These are phyloP conservation scores for Coccomyxa sp. DNA, from an alignment of 139 green algal species.

Conservation along the genomic window DNA sequence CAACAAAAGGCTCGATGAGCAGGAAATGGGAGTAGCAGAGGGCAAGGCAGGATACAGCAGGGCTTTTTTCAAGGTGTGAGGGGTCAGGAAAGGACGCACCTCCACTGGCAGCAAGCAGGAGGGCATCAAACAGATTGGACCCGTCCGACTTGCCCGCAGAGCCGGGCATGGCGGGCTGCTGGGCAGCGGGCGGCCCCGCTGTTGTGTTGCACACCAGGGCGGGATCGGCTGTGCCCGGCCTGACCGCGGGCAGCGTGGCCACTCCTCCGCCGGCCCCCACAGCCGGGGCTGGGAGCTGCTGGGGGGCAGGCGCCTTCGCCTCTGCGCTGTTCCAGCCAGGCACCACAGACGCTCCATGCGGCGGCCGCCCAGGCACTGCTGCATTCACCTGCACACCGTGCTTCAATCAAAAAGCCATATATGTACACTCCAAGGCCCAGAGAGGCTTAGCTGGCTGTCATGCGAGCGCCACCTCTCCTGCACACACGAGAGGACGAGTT, in stretches of 20 bases:
- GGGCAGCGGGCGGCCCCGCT: background rate
- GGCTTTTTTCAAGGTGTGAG: too few relatives aligned
- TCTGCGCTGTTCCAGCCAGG: background rate
- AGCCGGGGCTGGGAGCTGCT: background rate
- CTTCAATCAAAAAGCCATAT: too few relatives aligned
- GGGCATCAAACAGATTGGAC: conserved; percentile 72
- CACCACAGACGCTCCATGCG: background rate
- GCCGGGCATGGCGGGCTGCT: too few relatives aligned
- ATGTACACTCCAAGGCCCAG: too few relatives aligned
- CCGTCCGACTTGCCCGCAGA: conserved; percentile 17
- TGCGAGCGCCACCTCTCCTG: too few relatives aligned
- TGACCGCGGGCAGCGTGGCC: background rate
- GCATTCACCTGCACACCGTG: conserved; percentile 1
- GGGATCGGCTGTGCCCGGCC: background rate
- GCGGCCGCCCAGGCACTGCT: background rate
- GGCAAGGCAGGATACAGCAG: too few relatives aligned
- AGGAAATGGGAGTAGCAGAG: too few relatives aligned
- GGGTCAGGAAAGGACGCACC: background rate
- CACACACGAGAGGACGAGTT: too few relatives aligned
- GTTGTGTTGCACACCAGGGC: background rate
- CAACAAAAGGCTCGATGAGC: too few relatives aligned
- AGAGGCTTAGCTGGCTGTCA: too few relatives aligned
- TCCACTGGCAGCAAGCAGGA: conserved; percentile 77
- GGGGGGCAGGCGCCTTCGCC: background rate
- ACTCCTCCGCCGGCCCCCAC: background rate